Evolutionary conservation across 2,329 filamentous ascomycete genomes (phyloP), one percentile per base, ranked within the genome.

Genomic region (Parasarocladium wereldwijsianum): DNA sequence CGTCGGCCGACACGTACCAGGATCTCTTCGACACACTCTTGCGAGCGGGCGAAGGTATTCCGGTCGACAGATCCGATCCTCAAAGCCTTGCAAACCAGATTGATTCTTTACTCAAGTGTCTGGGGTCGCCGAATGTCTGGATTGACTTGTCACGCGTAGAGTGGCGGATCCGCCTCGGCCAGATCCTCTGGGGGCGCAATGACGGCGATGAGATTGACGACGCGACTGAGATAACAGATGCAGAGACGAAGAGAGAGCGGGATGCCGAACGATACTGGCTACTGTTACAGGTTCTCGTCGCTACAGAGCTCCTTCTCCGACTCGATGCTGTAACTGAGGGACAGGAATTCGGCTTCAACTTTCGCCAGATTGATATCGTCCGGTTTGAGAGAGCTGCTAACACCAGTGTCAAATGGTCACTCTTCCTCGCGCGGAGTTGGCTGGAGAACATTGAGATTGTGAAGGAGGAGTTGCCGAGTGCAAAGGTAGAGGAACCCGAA

Each of bases 81-180:
- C 66, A 70, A 42, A 69, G 76, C 32, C 55, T 84, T 13, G 64
- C 74, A 24, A 72, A 79, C 20, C 78, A 84, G 44, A 81, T 83
- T 33, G 62, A 75, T 39, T 67, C 72, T 4, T 53, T 84, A 12
- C 62, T 83, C 26, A 71, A 71, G 44, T 66, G 77, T 8, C 60
- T 84, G 25, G 68, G 66, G 1, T 55, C 69, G 6, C 63, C 72
- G 32, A 75, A 76, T 33, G 66, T 80, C 26, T 84, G 78, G 78
- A 65, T 78, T 30, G 76, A 84, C 49, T 78, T 84, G 39, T 77
- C 75, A 13, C 63, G 74, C 18, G 72, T 83, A 6, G 77, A 83
- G 45, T 83, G 76, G 76, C 66, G 78, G 21, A 76, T 84, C 34
- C 63, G 76, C 9, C 57, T 84, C 2, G 78, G 78, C 6, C 77